Conservation (phyloP, 371 early-diverging fungal species). For the Syncephalis fuscata region DNA sequence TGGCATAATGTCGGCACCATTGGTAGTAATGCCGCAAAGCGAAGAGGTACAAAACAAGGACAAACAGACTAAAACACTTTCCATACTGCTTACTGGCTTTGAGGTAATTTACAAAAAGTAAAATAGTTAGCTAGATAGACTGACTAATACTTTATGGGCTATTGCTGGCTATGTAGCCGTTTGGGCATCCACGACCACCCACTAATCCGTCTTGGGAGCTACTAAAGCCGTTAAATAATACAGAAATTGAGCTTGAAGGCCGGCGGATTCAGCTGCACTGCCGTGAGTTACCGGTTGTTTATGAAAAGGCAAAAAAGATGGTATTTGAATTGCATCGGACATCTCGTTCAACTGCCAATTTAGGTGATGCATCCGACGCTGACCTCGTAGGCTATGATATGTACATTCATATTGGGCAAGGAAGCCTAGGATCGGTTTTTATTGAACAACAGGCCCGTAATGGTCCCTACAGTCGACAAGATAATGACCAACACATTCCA, state of each 20-base stretch:
- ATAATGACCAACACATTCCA: neutral
- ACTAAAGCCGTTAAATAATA: neutral
- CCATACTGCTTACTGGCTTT: too few relatives aligned
- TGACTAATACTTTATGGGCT: neutral
- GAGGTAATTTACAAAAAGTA: too few relatives aligned
- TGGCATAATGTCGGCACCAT: too few relatives aligned
- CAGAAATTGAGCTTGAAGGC: neutral
- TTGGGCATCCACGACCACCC: neutral
- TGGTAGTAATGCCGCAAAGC: too few relatives aligned
- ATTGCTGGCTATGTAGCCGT: neutral
- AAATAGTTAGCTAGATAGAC: too few relatives aligned
- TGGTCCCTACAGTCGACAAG: neutral
- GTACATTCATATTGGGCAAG: constrained; percentile 1
- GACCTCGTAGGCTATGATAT: too few relatives aligned
- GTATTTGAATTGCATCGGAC: neutral
- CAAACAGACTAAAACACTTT: too few relatives aligned
- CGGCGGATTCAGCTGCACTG: neutral
- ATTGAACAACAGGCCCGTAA: neutral
- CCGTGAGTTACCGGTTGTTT: neutral
- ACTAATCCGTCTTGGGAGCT: neutral
- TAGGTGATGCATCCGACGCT: too few relatives aligned
- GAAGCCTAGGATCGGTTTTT: neutral
- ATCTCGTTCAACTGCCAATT: neutral
- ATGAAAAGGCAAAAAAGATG: neutral
- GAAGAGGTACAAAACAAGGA: too few relatives aligned